Percentiles rank a stretch among this genome's conserved stretches.
Evolutionary conservation across 1,284 basidiomycete species (phyloP).

Genomic region (Erythrobasidium hasegawianum): DNA sequence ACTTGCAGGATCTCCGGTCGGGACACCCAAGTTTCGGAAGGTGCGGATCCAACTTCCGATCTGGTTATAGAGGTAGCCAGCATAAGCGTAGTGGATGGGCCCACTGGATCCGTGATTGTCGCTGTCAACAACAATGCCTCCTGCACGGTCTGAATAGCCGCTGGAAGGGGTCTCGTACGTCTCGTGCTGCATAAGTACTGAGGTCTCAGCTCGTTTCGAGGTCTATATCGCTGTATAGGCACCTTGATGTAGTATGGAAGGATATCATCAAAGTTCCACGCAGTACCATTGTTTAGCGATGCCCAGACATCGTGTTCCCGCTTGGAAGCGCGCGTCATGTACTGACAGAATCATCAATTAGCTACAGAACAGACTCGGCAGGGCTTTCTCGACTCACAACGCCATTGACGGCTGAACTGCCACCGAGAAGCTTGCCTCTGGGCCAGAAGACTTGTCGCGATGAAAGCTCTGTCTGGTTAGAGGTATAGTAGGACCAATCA

Average conservation of each 20-base stretch:
- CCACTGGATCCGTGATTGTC: conserved; percentile 44
- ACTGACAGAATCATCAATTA: no score
- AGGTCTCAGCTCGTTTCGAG: background rate
- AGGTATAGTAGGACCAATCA: conserved; percentile 64
- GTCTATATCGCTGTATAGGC: background rate
- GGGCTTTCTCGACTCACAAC: no score
- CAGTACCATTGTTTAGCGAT: conserved; percentile 26
- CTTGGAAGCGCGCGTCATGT: conserved; percentile 52
- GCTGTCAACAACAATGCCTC: conserved; percentile 34
- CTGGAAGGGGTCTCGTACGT: conserved; percentile 39
- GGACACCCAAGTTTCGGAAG: conserved; percentile 39
- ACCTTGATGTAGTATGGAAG: conserved; percentile 5
- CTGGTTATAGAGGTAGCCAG: conserved; percentile 40
- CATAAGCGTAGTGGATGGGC: conserved; percentile 43
- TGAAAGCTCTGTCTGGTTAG: conserved; percentile 54
- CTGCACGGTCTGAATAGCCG: conserved; percentile 18
- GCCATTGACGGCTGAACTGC: conserved; percentile 42
- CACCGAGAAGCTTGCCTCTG: conserved; percentile 42
- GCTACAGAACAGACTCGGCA: no score
- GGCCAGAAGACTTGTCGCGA: conserved; percentile 45
- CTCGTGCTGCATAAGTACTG: conserved; percentile 41
- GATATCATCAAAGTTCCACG: conserved; percentile 28
- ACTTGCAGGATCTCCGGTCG: conserved; percentile 37
- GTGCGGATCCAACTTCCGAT: conserved; percentile 41
- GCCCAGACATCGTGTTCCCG: conserved; percentile 53